Percentiles rank a stretch among this genome's conserved stretches.
Evolutionary conservation across 2,329 filamentous ascomycete genomes (phyloP).

Genomic region (Epichloe baconii): DNA sequence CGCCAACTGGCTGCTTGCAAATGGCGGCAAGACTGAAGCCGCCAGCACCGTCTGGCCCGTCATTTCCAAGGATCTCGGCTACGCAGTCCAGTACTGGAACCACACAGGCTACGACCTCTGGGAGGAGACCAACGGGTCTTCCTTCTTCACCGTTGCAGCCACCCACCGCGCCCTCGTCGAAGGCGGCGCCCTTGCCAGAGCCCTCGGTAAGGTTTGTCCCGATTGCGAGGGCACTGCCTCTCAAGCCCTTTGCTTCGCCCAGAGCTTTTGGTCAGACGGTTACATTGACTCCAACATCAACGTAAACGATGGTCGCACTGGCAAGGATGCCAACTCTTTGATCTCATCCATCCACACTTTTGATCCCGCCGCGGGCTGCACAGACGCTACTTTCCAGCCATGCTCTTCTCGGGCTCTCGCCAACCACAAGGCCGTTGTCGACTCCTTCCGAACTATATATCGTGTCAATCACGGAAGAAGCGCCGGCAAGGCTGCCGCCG

Average conservation of each 20-base stretch:
- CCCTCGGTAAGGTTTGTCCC: conserved; percentile 45
- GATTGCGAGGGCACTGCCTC: conserved; percentile 53
- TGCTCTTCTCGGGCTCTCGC: conserved; percentile 56
- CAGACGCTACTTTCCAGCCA: conserved; percentile 63
- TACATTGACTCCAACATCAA: conserved; percentile 61
- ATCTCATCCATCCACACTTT: conserved; percentile 55
- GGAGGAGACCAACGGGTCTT: conserved; percentile 67
- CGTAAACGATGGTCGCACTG: conserved; percentile 45
- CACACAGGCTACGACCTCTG: conserved; percentile 61
- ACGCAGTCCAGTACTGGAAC: conserved; percentile 62
- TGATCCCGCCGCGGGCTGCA: conserved; percentile 52
- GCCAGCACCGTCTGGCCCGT: conserved; percentile 54
- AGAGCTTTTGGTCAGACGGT: conserved; percentile 57
- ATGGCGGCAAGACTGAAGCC: conserved; percentile 48
- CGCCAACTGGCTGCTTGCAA: conserved; percentile 55
- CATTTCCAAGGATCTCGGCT: conserved; percentile 61
- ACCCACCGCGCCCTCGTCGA: conserved; percentile 58
- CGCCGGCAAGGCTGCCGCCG: conserved; percentile 43
- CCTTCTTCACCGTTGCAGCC: conserved; percentile 64
- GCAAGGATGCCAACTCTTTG: conserved; percentile 60
- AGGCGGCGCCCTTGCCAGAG: conserved; percentile 52
- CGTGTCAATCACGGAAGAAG: conserved; percentile 53
- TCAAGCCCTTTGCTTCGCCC: conserved; percentile 59
- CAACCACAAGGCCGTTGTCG: conserved; percentile 63
- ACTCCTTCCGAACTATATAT: conserved; percentile 64